Evolutionary conservation across 148 eudicot genomes (phyloP).

Genomic region (Silene conica): DNA sequence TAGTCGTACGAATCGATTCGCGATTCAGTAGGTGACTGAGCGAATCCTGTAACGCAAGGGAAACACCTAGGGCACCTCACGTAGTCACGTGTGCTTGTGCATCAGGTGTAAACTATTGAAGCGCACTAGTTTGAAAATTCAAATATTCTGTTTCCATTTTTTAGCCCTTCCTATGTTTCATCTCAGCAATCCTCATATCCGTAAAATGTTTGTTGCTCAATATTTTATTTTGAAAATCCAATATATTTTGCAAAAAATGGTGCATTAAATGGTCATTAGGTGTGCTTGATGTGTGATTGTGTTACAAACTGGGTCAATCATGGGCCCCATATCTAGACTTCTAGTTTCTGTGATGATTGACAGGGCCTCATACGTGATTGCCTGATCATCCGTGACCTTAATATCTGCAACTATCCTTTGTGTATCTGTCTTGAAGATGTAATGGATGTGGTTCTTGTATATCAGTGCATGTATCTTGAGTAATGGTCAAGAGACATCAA

Average conservation of each 20-base stretch:
- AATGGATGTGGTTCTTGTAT: not conserved
- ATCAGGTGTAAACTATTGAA: no score
- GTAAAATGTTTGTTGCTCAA: no score
- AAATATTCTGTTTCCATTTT: no score
- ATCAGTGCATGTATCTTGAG: not conserved
- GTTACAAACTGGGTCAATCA: not conserved
- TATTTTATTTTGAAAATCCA: not conserved
- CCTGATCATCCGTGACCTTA: not conserved
- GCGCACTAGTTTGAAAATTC: no score
- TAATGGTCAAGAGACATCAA: not conserved
- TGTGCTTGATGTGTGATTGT: not conserved
- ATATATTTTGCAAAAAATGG: no score
- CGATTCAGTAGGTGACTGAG: no score
- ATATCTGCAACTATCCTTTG: not conserved
- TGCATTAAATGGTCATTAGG: not conserved
- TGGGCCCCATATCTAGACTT: not conserved
- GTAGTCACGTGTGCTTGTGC: no score
- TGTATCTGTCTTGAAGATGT: not conserved
- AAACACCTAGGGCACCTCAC: no score
- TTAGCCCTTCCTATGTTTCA: no score
- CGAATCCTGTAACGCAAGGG: no score
- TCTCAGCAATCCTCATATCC: no score
- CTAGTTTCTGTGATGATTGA: not conserved
- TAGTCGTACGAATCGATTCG: no score
- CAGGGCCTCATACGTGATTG: not conserved